These are phyloP conservation scores for Chaetomium cochliodes DNA, from an alignment of 495 filamentous ascomycete genomes.

Conservation along the genomic window DNA sequence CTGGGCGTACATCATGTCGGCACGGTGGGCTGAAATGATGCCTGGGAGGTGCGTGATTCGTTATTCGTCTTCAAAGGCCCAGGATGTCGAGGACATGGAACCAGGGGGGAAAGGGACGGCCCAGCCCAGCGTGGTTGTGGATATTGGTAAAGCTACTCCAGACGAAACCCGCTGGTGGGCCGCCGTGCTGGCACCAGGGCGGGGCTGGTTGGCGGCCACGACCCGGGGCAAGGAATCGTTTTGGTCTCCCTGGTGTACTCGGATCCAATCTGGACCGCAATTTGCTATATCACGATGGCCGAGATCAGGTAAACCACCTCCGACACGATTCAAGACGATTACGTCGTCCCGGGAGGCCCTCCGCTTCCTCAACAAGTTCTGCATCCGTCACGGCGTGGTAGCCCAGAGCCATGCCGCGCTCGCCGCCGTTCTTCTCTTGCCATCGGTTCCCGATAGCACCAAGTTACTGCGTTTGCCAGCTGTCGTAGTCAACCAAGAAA, in stretches of 20 bases:
- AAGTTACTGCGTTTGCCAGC: not conserved
- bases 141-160: not conserved
- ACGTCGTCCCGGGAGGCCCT: not conserved
- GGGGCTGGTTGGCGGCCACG: not conserved
- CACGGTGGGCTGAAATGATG: not conserved
- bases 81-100: no score
- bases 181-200: not conserved
- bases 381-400: constrained; percentile 2
- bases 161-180: constrained; percentile 1
- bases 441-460: not conserved
- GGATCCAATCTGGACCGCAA: not conserved
- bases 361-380: not conserved
- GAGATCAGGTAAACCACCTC: no score
- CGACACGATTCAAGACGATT: no score
- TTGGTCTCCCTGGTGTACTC: not conserved
- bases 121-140: not conserved
- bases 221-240: not conserved
- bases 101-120: no score
- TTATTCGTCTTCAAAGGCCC: no score
- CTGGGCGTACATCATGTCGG: constrained; percentile 1
- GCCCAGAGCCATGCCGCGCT: constrained; percentile 23
- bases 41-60: no score
- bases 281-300: not conserved
- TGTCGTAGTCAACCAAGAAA: not conserved
- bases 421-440: constrained; percentile 12